Conservation (phyloP, 805 yeast genomes). For the Candida fluviatilis region DNA sequence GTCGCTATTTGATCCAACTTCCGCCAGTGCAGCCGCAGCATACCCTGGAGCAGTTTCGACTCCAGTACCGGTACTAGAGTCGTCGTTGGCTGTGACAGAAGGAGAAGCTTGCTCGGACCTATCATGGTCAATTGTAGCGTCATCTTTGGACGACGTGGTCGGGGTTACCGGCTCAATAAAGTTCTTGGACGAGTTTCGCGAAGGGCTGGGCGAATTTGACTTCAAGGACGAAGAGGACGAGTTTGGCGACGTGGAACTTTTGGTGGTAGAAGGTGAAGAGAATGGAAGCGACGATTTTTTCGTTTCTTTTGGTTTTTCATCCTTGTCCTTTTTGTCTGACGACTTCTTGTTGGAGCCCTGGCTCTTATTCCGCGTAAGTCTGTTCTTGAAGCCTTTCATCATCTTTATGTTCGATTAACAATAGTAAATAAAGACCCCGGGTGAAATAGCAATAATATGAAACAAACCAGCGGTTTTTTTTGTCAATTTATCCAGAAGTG, state of each 20-base stretch:
- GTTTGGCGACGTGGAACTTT: conserved; percentile 6
- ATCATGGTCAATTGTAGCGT: background rate
- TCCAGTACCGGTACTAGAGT: conserved; percentile 10
- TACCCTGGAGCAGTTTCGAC: too few relatives aligned
- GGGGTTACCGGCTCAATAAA: background rate
- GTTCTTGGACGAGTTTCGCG: conserved; percentile 17
- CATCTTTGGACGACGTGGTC: background rate
- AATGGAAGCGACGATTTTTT: conserved; percentile 8
- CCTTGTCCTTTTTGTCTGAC: conserved; percentile 31
- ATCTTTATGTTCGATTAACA: conserved; percentile 16
- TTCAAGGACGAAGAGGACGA: conserved; percentile 19
- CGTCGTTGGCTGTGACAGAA: conserved; percentile 4
- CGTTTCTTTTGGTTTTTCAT: conserved; percentile 16
- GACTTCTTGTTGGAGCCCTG: conserved; percentile 31
- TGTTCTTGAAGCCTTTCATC: conserved; percentile 47
- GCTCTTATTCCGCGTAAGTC: conserved; percentile 40
- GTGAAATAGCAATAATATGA: too few relatives aligned
- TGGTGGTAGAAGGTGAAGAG: conserved; percentile 2
- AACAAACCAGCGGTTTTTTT: too few relatives aligned
- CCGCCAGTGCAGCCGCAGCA: too few relatives aligned
- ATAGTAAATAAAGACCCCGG: background rate
- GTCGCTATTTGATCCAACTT: too few relatives aligned
- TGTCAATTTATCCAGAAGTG: too few relatives aligned
- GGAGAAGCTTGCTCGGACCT: conserved; percentile 3
- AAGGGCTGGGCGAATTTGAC: conserved; percentile 31